phyloP scores from a whole-genome alignment of 192 early-diverging fungal genomes.

The Paraglomus brasilianum region DNA sequence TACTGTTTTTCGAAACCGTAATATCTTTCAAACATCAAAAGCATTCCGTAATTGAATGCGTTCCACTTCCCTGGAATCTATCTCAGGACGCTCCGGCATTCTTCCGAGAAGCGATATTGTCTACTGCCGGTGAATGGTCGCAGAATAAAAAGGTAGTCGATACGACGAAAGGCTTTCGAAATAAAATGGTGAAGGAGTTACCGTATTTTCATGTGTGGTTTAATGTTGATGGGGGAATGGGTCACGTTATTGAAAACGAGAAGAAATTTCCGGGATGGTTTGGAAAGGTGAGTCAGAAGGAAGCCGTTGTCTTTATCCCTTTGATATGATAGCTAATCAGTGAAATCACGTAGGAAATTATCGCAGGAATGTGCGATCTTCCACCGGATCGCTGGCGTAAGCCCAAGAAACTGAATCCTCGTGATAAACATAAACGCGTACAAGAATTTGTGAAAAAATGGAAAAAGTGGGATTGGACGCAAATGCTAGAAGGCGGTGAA shows the following conservation, averaged over 20 bases:
- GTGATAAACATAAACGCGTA: slow-evolving; percentile 52
- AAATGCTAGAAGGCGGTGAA: slow-evolving; percentile 47
- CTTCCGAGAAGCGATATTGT: slow-evolving; percentile 81
- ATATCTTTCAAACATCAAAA: slow-evolving; percentile 69
- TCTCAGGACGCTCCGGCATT: slow-evolving; percentile 78
- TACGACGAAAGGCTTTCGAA: slow-evolving; percentile 68
- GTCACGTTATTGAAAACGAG: slow-evolving; percentile 93
- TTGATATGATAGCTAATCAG: slow-evolving; percentile 39
- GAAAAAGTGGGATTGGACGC: slow-evolving; percentile 87
- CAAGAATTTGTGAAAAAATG: slow-evolving; percentile 62
- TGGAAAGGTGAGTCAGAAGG: slow-evolving; percentile 53
- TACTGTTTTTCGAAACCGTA: slow-evolving; percentile 91
- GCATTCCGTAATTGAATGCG: slow-evolving; percentile 89
- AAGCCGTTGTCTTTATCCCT: slow-evolving; percentile 28
- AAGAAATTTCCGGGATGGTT: slow-evolving; percentile 83
- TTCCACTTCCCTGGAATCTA: slow-evolving; percentile 79
- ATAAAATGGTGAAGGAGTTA: slow-evolving; percentile 70
- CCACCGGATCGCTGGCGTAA: slow-evolving; percentile 70
- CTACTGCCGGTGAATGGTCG: slow-evolving; percentile 84
- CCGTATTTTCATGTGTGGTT: slow-evolving; percentile 99
- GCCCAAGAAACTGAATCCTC: slow-evolving; percentile 55
- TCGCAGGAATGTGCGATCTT: slow-evolving; percentile 82
- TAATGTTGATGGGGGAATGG: slow-evolving; percentile 80
- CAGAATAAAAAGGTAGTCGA: slow-evolving; percentile 79
- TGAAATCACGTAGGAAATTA: slow-evolving; percentile 54